Base-by-base conservation (phyloP, 2,329 filamentous ascomycete species). In the Blastomyces percursus region DNA sequence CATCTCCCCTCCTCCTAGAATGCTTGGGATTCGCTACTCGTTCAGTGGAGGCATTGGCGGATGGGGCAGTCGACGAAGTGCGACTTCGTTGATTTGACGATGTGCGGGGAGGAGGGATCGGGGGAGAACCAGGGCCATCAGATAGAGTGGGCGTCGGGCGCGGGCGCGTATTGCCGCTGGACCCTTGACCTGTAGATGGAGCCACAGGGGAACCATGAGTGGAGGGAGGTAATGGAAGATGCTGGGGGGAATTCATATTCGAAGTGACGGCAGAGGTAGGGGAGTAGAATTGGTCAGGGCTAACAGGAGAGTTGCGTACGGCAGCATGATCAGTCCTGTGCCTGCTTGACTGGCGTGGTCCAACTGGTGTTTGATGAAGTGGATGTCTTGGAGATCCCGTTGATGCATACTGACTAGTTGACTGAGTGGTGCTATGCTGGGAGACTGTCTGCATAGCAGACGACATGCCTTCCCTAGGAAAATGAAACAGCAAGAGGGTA, bases 31-130 rank as follows among this genome's bases (percentile, higher is more conserved):
- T 72, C 35, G 73, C 72, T n/a, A 70, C 69, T 64, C 72, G 75
- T 42, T 77, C 73, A 46, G 69, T 64, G 9, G 71, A 68, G 19
- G 66, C 73, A 62, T 69, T 54, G 67, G 71, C 68, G 65, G 77
- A 75, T 65, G 77, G 75, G 68, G 68, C 69, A 64, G 68, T 75
- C 69, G 59, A 52, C 3, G 60, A 61, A 24, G 21, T 42, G 69
- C 76, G 71, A 66, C 72, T 73, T 77, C 79, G 81, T 67, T 86
- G 84, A 66, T 85, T 88, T 52, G 90, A 94, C 16, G 91, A 95
- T 8, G 89, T 92, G 71, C 91, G 85, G 44, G 90, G 89, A 57
- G 89, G 91, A 62, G 88, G 86, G 68, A 90, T 82, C 30, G 89
- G 87, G 61, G 88, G 85, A 38, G 75, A 75, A 63, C 76, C 78